Evolutionary conservation across 495 filamentous ascomycete species (phyloP).

Genomic region (Trichoderma gamsii): DNA sequence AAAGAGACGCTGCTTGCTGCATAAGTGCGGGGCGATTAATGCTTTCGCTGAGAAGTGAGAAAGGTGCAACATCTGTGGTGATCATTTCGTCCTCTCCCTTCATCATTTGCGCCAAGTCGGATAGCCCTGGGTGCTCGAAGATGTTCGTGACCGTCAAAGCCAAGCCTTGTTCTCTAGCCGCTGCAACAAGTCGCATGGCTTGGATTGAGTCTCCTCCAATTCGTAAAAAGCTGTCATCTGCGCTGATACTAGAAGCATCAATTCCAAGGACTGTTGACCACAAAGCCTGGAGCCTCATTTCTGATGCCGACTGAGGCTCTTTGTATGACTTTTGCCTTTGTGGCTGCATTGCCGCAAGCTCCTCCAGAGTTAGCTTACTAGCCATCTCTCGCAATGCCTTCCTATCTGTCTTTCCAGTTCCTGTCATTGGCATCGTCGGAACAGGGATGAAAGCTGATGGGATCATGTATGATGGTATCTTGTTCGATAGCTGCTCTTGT

Average conservation of each 20-base stretch:
- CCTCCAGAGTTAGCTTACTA: not conserved
- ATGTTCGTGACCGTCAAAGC: not conserved
- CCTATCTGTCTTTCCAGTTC: not conserved
- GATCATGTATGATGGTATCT: not conserved
- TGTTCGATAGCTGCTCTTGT: not conserved
- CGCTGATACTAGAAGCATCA: not conserved
- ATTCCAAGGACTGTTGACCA: not conserved
- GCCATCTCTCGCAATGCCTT: not conserved
- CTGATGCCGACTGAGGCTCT: not conserved
- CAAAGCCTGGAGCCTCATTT: not conserved
- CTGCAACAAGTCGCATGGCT: constrained; percentile 25
- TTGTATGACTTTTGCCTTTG: too few relatives aligned
- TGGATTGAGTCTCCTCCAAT: constrained; percentile 37
- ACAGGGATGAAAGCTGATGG: not conserved
- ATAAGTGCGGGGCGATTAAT: not conserved
- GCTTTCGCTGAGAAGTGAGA: too few relatives aligned
- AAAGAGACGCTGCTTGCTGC: constrained; percentile 20
- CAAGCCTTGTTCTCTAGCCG: not conserved
- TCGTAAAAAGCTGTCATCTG: constrained; percentile 30
- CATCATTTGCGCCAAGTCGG: too few relatives aligned
- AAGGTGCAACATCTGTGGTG: too few relatives aligned
- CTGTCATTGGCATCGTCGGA: not conserved
- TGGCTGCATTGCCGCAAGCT: not conserved
- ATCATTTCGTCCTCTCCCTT: too few relatives aligned
- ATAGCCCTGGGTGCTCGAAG: not conserved